Conservation (phyloP, 2,329 filamentous ascomycete species). For the Colletotrichum simmondsii region DNA sequence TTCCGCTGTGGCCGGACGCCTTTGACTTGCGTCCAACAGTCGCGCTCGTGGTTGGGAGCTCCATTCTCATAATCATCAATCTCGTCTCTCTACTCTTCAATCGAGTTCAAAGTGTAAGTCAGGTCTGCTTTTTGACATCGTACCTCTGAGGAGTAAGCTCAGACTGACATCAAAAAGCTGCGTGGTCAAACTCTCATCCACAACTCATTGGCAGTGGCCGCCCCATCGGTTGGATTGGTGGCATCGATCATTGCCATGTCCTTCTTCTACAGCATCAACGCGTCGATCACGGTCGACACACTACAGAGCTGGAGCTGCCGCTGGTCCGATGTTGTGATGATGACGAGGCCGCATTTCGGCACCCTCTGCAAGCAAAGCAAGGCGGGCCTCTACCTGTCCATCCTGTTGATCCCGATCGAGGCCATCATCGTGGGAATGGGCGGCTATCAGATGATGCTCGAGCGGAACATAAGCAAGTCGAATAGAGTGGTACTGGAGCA, state of each 20-base stretch:
- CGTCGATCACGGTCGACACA: conserved; percentile 62
- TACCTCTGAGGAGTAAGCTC: background rate
- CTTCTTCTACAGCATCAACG: conserved; percentile 68
- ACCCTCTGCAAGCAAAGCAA: conserved; percentile 67
- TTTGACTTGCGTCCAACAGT: conserved; percentile 68
- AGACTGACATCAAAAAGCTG: conserved; percentile 23
- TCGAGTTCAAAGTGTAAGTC: conserved; percentile 62
- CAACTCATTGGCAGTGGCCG: conserved; percentile 38
- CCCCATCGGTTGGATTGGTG: conserved; percentile 44
- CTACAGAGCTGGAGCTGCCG: conserved; percentile 73
- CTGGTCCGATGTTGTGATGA: conserved; percentile 66
- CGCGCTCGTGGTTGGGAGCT: conserved; percentile 63
- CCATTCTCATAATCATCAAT: conserved; percentile 61
- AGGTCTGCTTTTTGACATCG: background rate
- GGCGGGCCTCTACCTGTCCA: conserved; percentile 63
- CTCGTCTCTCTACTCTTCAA: conserved; percentile 58
- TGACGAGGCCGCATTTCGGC: conserved; percentile 62
- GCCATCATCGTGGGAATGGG: conserved; percentile 58
- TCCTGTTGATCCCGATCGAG: conserved; percentile 68
- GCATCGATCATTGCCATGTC: conserved; percentile 63
- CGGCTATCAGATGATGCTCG: conserved; percentile 55
- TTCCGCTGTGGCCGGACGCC: conserved; percentile 67
- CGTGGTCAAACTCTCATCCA: conserved; percentile 11
- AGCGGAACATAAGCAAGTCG: conserved; percentile 53
- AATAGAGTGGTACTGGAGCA: conserved; percentile 37